These are phyloP conservation scores for Aureobasidium sp. DNA, from an alignment of 2,329 filamentous ascomycete genomes.

Conservation along the genomic window DNA sequence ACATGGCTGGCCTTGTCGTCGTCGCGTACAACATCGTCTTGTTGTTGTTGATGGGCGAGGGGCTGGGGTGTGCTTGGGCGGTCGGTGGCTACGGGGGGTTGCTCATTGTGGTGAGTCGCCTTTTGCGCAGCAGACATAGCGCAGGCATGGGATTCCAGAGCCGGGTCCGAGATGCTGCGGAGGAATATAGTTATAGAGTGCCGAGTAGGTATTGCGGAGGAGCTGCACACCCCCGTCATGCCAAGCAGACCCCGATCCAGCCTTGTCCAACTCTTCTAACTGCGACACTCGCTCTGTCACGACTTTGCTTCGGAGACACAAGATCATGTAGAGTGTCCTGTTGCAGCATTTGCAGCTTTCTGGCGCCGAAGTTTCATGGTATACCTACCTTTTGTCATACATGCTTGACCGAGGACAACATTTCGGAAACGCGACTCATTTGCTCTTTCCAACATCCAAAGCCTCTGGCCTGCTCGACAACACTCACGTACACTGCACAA, in stretches of 20 bases:
- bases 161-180: background rate
- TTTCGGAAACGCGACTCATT: background rate
- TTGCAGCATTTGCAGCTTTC: background rate
- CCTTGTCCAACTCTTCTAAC: no score
- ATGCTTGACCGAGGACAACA: background rate
- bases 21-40: background rate
- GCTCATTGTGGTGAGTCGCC: conserved; percentile 17
- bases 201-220: background rate
- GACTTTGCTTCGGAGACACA: no score
- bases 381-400: no score
- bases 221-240: background rate
- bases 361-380: background rate
- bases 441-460: background rate
- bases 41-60: conserved; percentile 18
- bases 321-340: conserved; percentile 30
- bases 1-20: background rate
- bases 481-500: background rate
- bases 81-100: conserved; percentile 13
- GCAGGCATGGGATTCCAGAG: conserved; percentile 20
- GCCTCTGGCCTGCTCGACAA: background rate
- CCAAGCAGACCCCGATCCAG: background rate
- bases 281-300: no score
- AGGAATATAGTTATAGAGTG: background rate
- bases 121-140: conserved; percentile 28
- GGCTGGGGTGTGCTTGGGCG: conserved; percentile 40